Base-by-base conservation (phyloP, 192 early-diverging fungal genomes). In the Coemansia guatemalensis region DNA sequence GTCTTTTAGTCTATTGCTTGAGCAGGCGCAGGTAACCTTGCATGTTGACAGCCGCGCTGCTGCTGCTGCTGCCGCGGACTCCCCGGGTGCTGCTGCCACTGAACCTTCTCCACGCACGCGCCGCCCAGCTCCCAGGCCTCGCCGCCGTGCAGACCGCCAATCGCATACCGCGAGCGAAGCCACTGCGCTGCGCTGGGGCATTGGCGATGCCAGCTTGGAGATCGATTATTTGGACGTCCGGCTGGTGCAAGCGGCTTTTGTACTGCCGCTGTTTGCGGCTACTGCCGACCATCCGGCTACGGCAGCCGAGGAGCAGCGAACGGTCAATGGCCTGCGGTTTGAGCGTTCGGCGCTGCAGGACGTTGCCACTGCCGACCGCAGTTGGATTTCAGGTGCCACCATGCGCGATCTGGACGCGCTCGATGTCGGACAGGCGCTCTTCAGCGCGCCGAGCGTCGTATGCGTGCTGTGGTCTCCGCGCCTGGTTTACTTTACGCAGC, bases 401-500 rank as follows among this genome's bases (percentile, higher is more conserved):
- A 69, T 76, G 44, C 73, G 76, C 17, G 82, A 83, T 20, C 54
- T 83, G 29, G 69, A 75, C 29, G 75, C 75, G 53, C 50, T 78
- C 8, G 67, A 80, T 22, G 65, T 83, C 32, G 59, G 64, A 26
- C 64, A 73, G 39, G 76, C 82, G 0, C 41, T 71, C 14, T 77
- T 83, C 47, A 78, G 62, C 60, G 62, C 58, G 35, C 70, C 78
- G 1, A 68, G 63, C 41, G 69, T 84, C 5, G 71, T 69, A 1
- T 74, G 73, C 27, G 71, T 84, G 18, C 49, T 84, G 48, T 81
- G 71, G 73, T 76, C 78, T 50, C 82, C 82, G 11, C 78, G 78
- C 3, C 69, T 81, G 58, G 75, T 84, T 49, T 84, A 84, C 52
- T 84, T 81, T 69, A 80, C 70, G 21, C 82, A 84, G 59, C 62